Conservation (phyloP, 768 basidiomycete genomes). For the Lactifluus hygrophoroides region DNA sequence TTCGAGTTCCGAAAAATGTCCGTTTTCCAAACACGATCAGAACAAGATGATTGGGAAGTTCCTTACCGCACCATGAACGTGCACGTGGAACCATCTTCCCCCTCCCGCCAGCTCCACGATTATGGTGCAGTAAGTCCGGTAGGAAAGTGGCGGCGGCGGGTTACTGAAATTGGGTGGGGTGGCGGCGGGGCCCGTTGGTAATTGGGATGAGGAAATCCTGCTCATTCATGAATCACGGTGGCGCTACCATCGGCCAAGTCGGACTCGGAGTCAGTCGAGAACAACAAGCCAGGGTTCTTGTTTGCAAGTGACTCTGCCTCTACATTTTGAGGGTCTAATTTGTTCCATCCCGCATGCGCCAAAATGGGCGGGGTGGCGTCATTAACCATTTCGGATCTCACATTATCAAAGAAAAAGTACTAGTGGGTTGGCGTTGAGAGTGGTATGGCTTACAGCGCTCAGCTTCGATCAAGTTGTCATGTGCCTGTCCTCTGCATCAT, state of each 20-base stretch:
- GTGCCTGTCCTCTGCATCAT: not conserved
- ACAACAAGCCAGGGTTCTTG: too few species aligned
- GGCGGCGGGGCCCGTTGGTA: conserved; percentile 2
- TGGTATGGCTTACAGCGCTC: not conserved
- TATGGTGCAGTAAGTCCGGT: too few species aligned
- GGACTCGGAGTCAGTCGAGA: too few species aligned
- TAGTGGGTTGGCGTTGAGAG: not conserved
- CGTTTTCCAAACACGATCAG: conserved; percentile 6
- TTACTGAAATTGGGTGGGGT: not conserved
- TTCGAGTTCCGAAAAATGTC: conserved; percentile 1
- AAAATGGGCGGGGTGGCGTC: not conserved
- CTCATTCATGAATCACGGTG: not conserved
- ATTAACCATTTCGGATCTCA: not conserved
- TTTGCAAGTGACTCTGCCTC: not conserved
- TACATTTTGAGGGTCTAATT: not conserved
- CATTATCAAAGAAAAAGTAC: too few species aligned
- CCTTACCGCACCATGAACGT: not conserved
- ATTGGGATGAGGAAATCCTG: not conserved
- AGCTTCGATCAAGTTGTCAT: not conserved
- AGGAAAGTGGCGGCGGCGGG: too few species aligned
- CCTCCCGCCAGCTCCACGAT: too few species aligned
- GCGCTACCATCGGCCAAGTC: too few species aligned
- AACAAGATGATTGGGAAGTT: not conserved
- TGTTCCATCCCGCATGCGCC: not conserved
- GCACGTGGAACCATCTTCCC: too few species aligned